Base-by-base conservation (phyloP, 352 stramenopile species). In the Phytopythium montanum region DNA sequence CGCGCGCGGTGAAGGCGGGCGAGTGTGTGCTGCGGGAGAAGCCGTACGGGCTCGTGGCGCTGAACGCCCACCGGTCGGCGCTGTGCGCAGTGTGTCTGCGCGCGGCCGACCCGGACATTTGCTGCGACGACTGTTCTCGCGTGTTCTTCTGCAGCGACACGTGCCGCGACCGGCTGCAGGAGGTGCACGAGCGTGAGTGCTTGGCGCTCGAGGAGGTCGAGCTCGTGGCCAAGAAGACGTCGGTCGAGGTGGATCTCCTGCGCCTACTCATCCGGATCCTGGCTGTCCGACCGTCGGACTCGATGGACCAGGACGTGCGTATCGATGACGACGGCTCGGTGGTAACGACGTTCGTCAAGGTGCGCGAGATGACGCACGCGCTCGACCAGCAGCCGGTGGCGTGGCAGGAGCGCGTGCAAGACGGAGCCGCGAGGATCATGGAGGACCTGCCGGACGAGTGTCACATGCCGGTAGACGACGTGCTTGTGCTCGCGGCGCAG, bases 61-160 rank as follows among this genome's bases (percentile, higher is more conserved):
- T 84, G 10, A 64, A 62, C 8, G 52, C 14, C 21, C 59, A 69
- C 46, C 71, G 67, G 28, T 38, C 55, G 25, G 38, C n/a, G 39
- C 67, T 84, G 29, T 81, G 74, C 54, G 69, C 72, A 10, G 69
- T 76, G 51, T 84, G 74, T 63, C 64, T 77, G 9, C 56, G 59
- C 18, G 51, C 58, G 29, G 72, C 72, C 13, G 74, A 81, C 45
- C 66, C 74, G 26, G 74, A 84, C 54, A 54, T 79, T 45, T 79
- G 69, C 67, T 84, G 74, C 54, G 74, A 84, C 57, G 74, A 84
- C 59, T 84, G 74, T 59, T 71, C 57, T 45, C 58, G 69, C 41
- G 71, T 81, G 1, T 74, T 75, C 56, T 83, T 80, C 64, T 83
- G 74, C 64, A 79, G 74, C 44, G 69, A 79, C 10, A 46, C 59